A percentile compares a stretch with the other conserved stretches of the same genome.
Evolutionary conservation across 2,329 filamentous ascomycete species (phyloP).

Genomic region (Aspergillus sp.): DNA sequence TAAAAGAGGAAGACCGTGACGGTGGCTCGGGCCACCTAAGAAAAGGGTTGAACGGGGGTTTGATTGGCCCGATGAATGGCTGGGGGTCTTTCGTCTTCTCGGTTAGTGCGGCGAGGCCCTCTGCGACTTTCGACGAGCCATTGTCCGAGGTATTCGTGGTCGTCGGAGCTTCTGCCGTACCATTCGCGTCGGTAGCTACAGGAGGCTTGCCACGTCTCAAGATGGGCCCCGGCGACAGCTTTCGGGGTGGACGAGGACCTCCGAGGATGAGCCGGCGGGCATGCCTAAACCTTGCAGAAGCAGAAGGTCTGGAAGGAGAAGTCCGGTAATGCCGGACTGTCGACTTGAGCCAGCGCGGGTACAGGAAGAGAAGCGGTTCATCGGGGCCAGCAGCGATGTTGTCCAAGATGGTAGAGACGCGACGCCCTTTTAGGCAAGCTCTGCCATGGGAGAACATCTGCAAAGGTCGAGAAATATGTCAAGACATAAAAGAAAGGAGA

Average conservation of each 20-base stretch:
- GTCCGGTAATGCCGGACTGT: constrained; percentile 22
- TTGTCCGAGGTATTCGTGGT: not conserved
- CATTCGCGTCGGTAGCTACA: not conserved
- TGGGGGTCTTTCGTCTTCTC: too few relatives aligned
- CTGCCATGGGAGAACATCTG: constrained; percentile 46
- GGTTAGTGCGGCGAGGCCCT: not conserved
- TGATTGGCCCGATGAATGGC: too few relatives aligned
- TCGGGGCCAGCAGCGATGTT: constrained; percentile 37
- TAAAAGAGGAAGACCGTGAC: too few relatives aligned
- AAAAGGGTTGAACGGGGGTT: too few relatives aligned
- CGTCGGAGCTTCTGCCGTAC: not conserved
- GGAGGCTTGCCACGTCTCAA: constrained; percentile 16
- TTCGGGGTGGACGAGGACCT: constrained; percentile 4
- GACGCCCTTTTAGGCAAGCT: constrained; percentile 41
- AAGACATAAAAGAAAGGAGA: constrained; percentile 15
- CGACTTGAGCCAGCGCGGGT: constrained; percentile 42
- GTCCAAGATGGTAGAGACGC: constrained; percentile 36
- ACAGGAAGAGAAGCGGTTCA: constrained; percentile 48
- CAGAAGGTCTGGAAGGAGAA: constrained; percentile 16
- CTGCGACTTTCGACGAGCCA: not conserved
- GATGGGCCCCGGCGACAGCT: constrained; percentile 9
- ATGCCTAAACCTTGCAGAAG: constrained; percentile 1
- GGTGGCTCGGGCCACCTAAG: too few relatives aligned
- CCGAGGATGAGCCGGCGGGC: not conserved
- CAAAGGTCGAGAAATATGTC: constrained; percentile 14